Evolutionary conservation across 2,329 filamentous ascomycete genomes (phyloP).

Genomic region (Magnaporthiopsis rhizophila): DNA sequence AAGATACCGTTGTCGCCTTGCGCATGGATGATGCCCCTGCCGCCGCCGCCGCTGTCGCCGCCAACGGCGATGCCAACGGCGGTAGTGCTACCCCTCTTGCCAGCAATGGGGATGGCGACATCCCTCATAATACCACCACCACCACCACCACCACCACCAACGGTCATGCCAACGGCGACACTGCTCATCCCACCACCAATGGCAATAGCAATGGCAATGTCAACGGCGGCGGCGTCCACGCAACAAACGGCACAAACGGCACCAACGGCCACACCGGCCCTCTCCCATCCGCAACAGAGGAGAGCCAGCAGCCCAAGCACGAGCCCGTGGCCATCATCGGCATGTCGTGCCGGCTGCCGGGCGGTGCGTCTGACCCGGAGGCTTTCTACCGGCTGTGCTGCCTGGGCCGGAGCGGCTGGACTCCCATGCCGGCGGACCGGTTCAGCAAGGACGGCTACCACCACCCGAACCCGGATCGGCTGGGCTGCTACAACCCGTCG

Average conservation of each 20-base stretch:
- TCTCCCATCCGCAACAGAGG: neutral
- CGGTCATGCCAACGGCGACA: neutral
- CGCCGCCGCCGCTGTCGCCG: too few relatives aligned
- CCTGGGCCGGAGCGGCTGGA: slow-evolving; percentile 21
- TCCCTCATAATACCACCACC: too few relatives aligned
- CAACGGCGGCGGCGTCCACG: too few relatives aligned
- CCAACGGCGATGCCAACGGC: neutral
- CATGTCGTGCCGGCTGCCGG: slow-evolving; percentile 24
- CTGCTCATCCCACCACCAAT: neutral
- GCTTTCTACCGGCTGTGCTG: slow-evolving; percentile 24
- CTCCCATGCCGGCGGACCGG: slow-evolving; percentile 21
- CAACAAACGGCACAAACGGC: neutral
- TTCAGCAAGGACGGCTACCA: slow-evolving; percentile 26
- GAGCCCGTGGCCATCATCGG: slow-evolving; percentile 23
- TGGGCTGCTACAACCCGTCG: slow-evolving; percentile 23
- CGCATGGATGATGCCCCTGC: neutral
- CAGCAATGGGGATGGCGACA: slow-evolving; percentile 2
- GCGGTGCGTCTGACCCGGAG: slow-evolving; percentile 20
- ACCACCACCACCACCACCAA: neutral
- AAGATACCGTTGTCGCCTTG: neutral
- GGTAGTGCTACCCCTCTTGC: neutral
- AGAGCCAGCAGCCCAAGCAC: slow-evolving; percentile 3
- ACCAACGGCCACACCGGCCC: neutral
- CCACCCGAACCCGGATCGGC: slow-evolving; percentile 24
- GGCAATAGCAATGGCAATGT: neutral